Evolutionary conservation across 129 eudicot species (phyloP).

Genomic region (Dittrichia graveolens): DNA sequence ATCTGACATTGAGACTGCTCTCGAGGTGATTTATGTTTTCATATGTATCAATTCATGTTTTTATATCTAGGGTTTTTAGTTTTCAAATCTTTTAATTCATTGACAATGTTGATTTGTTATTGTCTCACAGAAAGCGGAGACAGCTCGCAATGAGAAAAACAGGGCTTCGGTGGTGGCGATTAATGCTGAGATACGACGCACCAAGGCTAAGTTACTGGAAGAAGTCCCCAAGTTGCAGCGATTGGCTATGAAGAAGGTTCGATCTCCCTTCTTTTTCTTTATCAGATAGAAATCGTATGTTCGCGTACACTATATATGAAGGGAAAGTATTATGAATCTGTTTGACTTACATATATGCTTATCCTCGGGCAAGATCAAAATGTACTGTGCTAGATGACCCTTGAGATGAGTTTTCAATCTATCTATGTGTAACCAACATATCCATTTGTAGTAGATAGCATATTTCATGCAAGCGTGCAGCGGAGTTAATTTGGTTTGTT

Average conservation of each 20-base stretch:
- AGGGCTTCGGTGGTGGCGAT: slow-evolving; percentile 94
- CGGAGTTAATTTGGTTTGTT: not conserved
- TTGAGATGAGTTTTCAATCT: not conserved
- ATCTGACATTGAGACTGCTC: slow-evolving; percentile 79
- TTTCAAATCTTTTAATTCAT: not conserved
- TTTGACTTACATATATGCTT: not conserved
- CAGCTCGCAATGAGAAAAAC: slow-evolving; percentile 68
- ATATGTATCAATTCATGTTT: slow-evolving; percentile 19
- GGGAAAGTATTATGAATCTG: slow-evolving; percentile 1
- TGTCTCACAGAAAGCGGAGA: slow-evolving; percentile 75
- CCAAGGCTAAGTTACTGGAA: slow-evolving; percentile 83
- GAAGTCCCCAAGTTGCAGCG: slow-evolving; percentile 95
- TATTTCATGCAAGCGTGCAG: not conserved
- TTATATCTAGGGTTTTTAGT: slow-evolving; percentile 37
- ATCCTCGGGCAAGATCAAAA: not conserved
- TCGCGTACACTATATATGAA: not conserved
- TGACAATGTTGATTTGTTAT: slow-evolving; percentile 16
- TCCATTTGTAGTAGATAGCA: not conserved
- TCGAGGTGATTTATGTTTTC: slow-evolving; percentile 51
- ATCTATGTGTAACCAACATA: slow-evolving; percentile 6
- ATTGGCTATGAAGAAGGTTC: slow-evolving; percentile 88
- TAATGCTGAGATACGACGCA: slow-evolving; percentile 92
- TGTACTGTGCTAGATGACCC: not conserved
- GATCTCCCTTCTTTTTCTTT: slow-evolving; percentile 6
- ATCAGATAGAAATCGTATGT: slow-evolving; percentile 6